Base-by-base conservation (phyloP, 2,329 filamentous ascomycete species). In the Nemania bipapillata region DNA sequence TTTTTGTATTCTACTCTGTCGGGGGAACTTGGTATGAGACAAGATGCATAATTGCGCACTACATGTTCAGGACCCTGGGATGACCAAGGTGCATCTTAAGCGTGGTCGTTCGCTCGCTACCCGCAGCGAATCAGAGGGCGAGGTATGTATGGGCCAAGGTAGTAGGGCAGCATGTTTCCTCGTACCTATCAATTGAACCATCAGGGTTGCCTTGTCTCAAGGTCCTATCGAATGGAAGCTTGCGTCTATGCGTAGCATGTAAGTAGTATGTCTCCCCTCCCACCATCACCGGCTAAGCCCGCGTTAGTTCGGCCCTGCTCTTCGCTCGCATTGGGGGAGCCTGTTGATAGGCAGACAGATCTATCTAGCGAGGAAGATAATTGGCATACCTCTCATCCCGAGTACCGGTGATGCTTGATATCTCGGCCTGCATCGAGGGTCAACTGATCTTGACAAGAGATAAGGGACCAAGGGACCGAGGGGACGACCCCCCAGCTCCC, bases 181-280 rank as follows among this genome's bases (percentile, higher is more conserved):
- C 28, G 50, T 60, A 37, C n/a, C 20, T 37, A 32, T 42, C 17
- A 45, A 50, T 54, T n/a, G 20, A 35, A 52, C 17, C 32, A 52
- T 53, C 37, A 35, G 47, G 61, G 50, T 50, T 37, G 60, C 30
- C 52, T 65, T 49, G 61, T 58, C 56, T 61, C 45, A 35, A 24
- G 59, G 32, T 65, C 53, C 62, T 57, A 49, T 64, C 55, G 58
- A 68, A 68, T 68, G 15, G 57, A 40, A 59, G 28, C 6, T 22
- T 28, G 58, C 65, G 42, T 60, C 24, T 57, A n/a, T 32, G 20
- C n/a, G n/a, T n/a, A n/a, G n/a, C n/a, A n/a, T n/a, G n/a, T n/a
- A n/a, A n/a, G n/a, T n/a, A n/a, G n/a, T n/a, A n/a, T n/a, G 12
- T 6, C 12, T 45, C 45, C 35, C 28, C 42, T 26, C 32, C 26